Conservation (phyloP, 2,329 filamentous ascomycete species). For the Pestalotiopsis sp. region DNA sequence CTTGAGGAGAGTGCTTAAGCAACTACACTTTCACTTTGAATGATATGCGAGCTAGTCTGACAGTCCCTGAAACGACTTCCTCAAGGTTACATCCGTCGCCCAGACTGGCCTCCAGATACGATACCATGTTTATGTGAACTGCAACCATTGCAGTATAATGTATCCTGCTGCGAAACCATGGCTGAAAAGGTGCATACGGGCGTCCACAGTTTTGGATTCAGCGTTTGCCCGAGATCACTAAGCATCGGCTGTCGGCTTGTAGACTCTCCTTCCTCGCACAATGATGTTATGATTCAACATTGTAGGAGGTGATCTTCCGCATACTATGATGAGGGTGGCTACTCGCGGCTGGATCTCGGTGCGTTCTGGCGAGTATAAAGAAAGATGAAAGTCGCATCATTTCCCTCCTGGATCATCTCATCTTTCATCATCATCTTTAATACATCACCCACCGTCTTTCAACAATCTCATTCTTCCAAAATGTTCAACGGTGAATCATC, state of each 20-base stretch:
- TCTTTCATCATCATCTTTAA: not conserved
- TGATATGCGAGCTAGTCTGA: not conserved
- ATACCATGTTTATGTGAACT: not conserved
- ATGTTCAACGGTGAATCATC: slow-evolving; percentile 8
- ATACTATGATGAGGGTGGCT: not conserved
- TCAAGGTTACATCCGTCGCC: not conserved
- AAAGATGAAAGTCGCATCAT: not conserved
- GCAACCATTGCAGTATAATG: not conserved
- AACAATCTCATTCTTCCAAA: not conserved
- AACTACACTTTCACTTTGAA: not conserved
- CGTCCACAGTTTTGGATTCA: not conserved
- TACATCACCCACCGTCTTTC: not conserved
- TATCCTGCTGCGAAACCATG: not conserved
- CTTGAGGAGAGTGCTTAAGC: not conserved
- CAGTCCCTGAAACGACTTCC: not conserved
- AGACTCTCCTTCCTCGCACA: not conserved
- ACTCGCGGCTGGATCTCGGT: not conserved
- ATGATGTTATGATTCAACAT: not conserved
- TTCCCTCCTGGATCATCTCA: not conserved
- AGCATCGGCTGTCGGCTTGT: not conserved
- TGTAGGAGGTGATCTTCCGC: not conserved
- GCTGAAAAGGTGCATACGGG: not conserved
- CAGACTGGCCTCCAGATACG: not conserved
- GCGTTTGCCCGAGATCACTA: not conserved
- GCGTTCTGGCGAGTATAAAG: not conserved